phyloP scores from a whole-genome alignment of 805 yeast species.

The Blastobotrys americana region DNA sequence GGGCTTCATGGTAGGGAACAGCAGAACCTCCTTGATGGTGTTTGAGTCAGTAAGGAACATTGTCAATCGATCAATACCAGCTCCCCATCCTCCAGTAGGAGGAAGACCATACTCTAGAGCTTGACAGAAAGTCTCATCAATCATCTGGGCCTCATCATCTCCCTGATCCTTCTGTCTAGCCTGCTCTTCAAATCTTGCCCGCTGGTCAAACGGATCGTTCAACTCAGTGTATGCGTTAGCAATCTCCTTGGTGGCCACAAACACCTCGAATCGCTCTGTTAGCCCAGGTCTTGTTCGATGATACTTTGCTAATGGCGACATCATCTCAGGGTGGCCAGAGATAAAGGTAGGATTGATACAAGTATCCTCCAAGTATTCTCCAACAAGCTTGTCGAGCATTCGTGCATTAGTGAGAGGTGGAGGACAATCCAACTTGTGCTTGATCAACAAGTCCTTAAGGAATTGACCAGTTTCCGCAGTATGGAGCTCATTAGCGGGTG shows the following conservation, averaged over 20 bases:
- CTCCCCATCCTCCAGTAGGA: constrained; percentile 99
- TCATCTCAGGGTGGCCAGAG: constrained; percentile 98
- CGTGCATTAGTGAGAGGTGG: constrained; percentile 95
- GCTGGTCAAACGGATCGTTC: constrained; percentile 98
- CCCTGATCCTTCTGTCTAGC: constrained; percentile 98
- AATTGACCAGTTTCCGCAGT: constrained; percentile 89
- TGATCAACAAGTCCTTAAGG: constrained; percentile 69
- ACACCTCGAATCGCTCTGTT: constrained; percentile 97
- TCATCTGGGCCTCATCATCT: constrained; percentile 96
- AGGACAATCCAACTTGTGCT: constrained; percentile 79
- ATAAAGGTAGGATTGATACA: constrained; percentile 96
- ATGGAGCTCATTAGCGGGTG: constrained; percentile 91
- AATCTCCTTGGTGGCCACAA: constrained; percentile 97
- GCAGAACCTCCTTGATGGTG: constrained; percentile 93
- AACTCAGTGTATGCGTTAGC: constrained; percentile 98
- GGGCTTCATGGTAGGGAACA: constrained; percentile 99
- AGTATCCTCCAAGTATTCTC: constrained; percentile 82
- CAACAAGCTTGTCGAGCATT: constrained; percentile 96
- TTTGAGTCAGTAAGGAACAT: constrained; percentile 96
- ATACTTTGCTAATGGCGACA: constrained; percentile 98
- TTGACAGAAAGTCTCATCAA: constrained; percentile 95
- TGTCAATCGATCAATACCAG: constrained; percentile 96
- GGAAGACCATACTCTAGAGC: constrained; percentile 98
- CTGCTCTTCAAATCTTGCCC: constrained; percentile 96
- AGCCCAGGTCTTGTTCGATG: constrained; percentile 87